These are phyloP conservation scores for Thermothelomyces thermophilus DNA, from an alignment of 2,329 filamentous ascomycete species.

Conservation along the genomic window DNA sequence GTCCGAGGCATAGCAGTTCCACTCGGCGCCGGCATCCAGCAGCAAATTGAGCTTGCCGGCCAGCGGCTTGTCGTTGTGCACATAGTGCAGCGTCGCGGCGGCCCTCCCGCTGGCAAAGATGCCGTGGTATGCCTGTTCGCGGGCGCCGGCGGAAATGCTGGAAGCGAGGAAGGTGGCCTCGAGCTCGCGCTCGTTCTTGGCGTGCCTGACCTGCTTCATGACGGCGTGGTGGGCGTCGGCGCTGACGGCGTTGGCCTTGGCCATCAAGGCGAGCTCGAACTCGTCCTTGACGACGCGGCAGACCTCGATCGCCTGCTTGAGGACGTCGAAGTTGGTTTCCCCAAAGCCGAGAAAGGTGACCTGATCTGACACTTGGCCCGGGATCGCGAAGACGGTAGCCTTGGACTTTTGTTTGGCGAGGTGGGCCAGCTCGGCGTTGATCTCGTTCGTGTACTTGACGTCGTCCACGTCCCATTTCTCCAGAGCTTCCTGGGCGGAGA, in stretches of 20 bases:
- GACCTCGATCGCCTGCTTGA: conserved; percentile 60
- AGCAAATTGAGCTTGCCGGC: conserved; percentile 70
- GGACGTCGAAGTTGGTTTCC: conserved; percentile 49
- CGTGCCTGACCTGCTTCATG: conserved; percentile 53
- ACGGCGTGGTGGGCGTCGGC: conserved; percentile 60
- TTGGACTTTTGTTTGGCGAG: conserved; percentile 35
- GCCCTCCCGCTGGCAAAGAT: conserved; percentile 77
- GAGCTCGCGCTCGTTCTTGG: conserved; percentile 73
- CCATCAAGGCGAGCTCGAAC: conserved; percentile 67
- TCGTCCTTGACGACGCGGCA: conserved; percentile 66
- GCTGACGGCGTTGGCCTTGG: conserved; percentile 64
- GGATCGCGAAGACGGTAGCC: conserved; percentile 65
- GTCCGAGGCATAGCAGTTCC: conserved; percentile 64
- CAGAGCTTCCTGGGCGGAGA: conserved; percentile 68
- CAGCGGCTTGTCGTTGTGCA: conserved; percentile 67
- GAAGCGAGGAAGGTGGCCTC: conserved; percentile 72
- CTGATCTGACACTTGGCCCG: conserved; percentile 65
- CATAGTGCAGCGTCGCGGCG: conserved; percentile 82
- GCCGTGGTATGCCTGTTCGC: conserved; percentile 78
- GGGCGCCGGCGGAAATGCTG: conserved; percentile 68
- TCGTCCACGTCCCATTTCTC: conserved; percentile 74
- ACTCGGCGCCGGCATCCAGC: conserved; percentile 77
- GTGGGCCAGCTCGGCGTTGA: conserved; percentile 64
- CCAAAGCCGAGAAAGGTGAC: conserved; percentile 67
- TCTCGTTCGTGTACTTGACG: conserved; percentile 63